Conservation (phyloP, 2,329 filamentous ascomycete genomes). For the Herpotrichia juniperi region DNA sequence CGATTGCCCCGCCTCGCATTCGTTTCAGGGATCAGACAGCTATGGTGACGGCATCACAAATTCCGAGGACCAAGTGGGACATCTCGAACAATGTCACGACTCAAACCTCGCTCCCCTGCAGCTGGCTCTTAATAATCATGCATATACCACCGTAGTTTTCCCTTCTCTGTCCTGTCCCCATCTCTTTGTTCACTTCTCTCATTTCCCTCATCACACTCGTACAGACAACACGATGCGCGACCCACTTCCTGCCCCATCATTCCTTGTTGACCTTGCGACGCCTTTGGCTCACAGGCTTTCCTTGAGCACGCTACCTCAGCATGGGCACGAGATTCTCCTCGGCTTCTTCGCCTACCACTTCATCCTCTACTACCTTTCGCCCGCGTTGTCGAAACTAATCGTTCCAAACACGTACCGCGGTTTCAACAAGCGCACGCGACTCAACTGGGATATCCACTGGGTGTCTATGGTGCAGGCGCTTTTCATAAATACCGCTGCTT, state of each 20-base stretch:
- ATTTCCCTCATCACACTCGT: not conserved
- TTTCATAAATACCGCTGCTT: slow-evolving; percentile 72
- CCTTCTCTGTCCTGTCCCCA: slow-evolving; percentile 2
- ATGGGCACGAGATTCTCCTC: slow-evolving; percentile 76
- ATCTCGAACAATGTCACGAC: slow-evolving; percentile 1
- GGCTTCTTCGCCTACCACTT: slow-evolving; percentile 72
- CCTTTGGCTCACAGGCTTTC: slow-evolving; percentile 68
- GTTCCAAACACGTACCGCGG: slow-evolving; percentile 67
- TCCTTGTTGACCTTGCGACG: slow-evolving; percentile 62
- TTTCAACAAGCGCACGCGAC: slow-evolving; percentile 66
- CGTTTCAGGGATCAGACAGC: slow-evolving; percentile 1
- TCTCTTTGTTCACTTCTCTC: not conserved
- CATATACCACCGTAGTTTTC: slow-evolving; percentile 4
- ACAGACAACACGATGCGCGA: slow-evolving; percentile 66
- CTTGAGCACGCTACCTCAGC: slow-evolving; percentile 72
- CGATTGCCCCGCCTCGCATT: not conserved
- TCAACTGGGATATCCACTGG: slow-evolving; percentile 89
- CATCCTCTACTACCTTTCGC: slow-evolving; percentile 71
- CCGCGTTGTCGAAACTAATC: slow-evolving; percentile 65
- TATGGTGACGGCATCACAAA: not conserved
- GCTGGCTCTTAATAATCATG: not conserved
- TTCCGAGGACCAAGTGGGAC: slow-evolving; percentile 1
- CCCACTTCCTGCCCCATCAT: slow-evolving; percentile 68
- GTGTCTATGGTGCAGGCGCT: slow-evolving; percentile 78
- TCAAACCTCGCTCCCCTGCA: not conserved